Evolutionary conservation across 2,329 filamentous ascomycete species (phyloP).

Genomic region (Coleophoma crateriformis): DNA sequence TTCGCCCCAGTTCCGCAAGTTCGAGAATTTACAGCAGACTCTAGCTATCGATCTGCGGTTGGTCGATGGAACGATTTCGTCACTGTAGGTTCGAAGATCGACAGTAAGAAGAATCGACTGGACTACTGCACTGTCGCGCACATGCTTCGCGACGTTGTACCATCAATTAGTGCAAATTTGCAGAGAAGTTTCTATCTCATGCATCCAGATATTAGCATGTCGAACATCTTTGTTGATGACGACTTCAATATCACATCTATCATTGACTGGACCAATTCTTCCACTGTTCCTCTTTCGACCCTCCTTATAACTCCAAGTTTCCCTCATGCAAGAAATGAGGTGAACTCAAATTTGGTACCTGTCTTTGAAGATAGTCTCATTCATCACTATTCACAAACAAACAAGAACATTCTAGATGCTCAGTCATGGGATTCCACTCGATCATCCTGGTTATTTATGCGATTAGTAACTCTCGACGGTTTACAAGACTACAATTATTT

Average conservation of each 20-base stretch:
- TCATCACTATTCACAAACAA: neutral
- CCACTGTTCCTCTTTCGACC: slow-evolving; percentile 21
- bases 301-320: slow-evolving; percentile 9
- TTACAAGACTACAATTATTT: slow-evolving; percentile 13
- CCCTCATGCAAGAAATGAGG: slow-evolving; percentile 7
- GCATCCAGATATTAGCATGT: slow-evolving; percentile 21
- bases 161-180: slow-evolving; percentile 2
- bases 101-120: slow-evolving; percentile 19
- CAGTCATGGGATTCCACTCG: slow-evolving; percentile 7
- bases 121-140: slow-evolving; percentile 16
- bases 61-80: slow-evolving; percentile 11
- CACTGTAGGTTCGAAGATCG: slow-evolving; percentile 17
- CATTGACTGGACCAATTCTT: slow-evolving; percentile 24
- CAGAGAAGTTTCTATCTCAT: slow-evolving; percentile 13
- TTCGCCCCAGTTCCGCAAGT: slow-evolving; percentile 23
- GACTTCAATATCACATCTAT: slow-evolving; percentile 25
- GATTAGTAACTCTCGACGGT: slow-evolving; percentile 10
- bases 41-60: slow-evolving; percentile 12
- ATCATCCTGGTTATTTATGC: slow-evolving; percentile 9
- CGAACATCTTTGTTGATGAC: slow-evolving; percentile 23
- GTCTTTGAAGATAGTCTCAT: slow-evolving; percentile 6
- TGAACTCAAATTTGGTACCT: slow-evolving; percentile 3
- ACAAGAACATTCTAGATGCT: slow-evolving; percentile 1
- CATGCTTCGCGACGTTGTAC: slow-evolving; percentile 21
- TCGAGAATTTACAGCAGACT: slow-evolving; percentile 14